Percentiles rank a stretch among this genome's conserved stretches.
Evolutionary conservation across 805 yeast genomes (phyloP).

Genomic region (Kluyveromyces siamensis): DNA sequence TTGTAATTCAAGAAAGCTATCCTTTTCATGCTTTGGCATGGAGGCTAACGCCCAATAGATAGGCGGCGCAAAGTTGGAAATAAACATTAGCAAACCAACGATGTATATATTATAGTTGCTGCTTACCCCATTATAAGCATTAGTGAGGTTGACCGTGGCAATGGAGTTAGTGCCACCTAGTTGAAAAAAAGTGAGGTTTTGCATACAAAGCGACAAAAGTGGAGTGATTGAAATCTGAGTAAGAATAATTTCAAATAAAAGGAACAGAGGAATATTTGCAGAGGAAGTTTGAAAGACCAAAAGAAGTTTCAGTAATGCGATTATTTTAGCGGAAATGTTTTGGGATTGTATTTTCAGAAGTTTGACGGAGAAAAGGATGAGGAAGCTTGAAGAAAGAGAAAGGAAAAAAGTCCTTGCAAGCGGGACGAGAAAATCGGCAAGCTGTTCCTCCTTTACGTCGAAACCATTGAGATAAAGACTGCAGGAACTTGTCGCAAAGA

Average conservation of each 20-base stretch:
- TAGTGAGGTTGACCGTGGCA: constrained; percentile 82
- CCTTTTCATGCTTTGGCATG: constrained; percentile 27
- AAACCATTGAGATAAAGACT: constrained; percentile 3
- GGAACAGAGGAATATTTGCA: constrained; percentile 41
- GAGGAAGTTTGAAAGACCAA: constrained; percentile 43
- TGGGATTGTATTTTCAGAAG: not conserved
- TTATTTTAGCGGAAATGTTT: constrained; percentile 9
- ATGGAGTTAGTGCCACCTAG: constrained; percentile 88
- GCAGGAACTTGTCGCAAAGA: constrained; percentile 12
- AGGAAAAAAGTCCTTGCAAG: constrained; percentile 30
- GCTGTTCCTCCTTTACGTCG: constrained; percentile 17
- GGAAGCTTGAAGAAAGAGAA: constrained; percentile 18
- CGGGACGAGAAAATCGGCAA: constrained; percentile 27
- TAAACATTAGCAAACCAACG: constrained; percentile 72
- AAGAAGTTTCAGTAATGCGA: constrained; percentile 28
- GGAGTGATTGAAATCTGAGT: constrained; percentile 21
- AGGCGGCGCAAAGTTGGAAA: constrained; percentile 81
- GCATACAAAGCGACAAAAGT: constrained; percentile 30
- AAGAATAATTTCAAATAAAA: constrained; percentile 28
- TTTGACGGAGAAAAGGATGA: constrained; percentile 27
- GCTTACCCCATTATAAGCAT: constrained; percentile 83
- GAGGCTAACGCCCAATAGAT: constrained; percentile 59
- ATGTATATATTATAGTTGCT: constrained; percentile 51
- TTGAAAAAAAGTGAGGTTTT: constrained; percentile 73
- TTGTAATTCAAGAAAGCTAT: constrained; percentile 27